These are phyloP conservation scores for Starmerella khaoyaiensis DNA, from an alignment of 805 yeast species.

Conservation along the genomic window DNA sequence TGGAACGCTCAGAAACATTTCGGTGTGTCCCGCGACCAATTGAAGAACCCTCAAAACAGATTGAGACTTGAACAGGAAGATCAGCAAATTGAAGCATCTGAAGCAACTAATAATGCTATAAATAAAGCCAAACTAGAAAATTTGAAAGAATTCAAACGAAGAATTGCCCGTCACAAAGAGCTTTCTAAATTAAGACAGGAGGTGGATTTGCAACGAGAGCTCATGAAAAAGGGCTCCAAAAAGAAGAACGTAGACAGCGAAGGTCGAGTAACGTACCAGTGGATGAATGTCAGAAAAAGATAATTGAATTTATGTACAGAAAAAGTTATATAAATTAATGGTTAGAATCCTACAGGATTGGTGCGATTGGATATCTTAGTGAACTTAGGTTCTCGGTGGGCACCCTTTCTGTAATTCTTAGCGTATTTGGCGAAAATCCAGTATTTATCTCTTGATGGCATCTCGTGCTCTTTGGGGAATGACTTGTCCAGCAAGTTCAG, in stretches of 20 bases:
- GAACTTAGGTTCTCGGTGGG: conserved; percentile 75
- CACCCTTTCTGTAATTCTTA: conserved; percentile 72
- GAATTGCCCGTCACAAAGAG: conserved; percentile 58
- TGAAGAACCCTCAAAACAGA: conserved; percentile 59
- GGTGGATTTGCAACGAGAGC: conserved; percentile 67
- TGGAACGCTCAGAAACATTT: conserved; percentile 58
- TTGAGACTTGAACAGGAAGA: no score
- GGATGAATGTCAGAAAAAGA: conserved; percentile 49
- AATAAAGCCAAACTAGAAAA: conserved; percentile 46
- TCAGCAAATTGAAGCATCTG: conserved; percentile 25
- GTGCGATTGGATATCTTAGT: conserved; percentile 70
- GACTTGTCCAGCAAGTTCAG: conserved; percentile 31
- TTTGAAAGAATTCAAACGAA: conserved; percentile 44
- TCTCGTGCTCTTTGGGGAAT: conserved; percentile 67
- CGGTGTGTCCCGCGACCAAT: conserved; percentile 52
- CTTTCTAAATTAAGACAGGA: conserved; percentile 54
- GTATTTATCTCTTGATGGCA: conserved; percentile 75
- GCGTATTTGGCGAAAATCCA: conserved; percentile 67
- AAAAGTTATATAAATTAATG: not conserved
- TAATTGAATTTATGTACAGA: conserved; percentile 3
- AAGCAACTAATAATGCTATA: conserved; percentile 3
- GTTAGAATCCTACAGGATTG: conserved; percentile 57
- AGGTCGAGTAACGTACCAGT: conserved; percentile 65
- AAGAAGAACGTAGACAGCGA: conserved; percentile 54
- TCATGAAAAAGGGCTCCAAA: conserved; percentile 82